These are phyloP conservation scores for Colletotrichum viniferum DNA, from an alignment of 2,329 filamentous ascomycete species.

Conservation along the genomic window DNA sequence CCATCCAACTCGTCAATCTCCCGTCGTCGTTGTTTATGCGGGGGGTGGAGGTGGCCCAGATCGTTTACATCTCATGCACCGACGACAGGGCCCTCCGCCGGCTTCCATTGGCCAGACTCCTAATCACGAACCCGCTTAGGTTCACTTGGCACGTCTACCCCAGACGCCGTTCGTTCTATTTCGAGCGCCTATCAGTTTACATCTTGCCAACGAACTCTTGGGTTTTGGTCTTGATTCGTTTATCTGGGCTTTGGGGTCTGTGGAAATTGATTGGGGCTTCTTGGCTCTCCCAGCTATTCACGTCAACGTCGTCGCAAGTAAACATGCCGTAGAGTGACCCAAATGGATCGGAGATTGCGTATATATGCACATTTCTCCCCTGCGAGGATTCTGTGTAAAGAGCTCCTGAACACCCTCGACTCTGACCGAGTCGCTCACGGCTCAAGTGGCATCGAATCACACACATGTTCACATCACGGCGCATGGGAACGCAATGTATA, in stretches of 20 bases:
- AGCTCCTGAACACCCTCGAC: not conserved
- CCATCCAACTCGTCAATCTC: not conserved
- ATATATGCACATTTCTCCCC: constrained; percentile 3
- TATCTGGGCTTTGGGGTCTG: not conserved
- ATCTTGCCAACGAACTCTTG: not conserved
- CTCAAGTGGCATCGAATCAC: not conserved
- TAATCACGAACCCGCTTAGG: not conserved
- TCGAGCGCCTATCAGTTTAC: not conserved
- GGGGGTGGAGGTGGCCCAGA: not conserved
- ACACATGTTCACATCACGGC: not conserved
- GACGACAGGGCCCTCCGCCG: not conserved
- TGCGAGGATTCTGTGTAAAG: not conserved
- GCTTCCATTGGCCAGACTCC: not conserved
- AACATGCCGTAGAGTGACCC: not conserved
- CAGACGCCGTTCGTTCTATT: not conserved
- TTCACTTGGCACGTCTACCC: not conserved
- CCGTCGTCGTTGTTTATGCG: not conserved
- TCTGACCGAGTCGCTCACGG: not conserved
- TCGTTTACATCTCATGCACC: not conserved
- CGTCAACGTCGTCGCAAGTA: not conserved
- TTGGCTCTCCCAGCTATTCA: not conserved
- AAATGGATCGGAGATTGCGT: not conserved
- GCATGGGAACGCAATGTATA: not conserved
- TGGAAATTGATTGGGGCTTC: not conserved
- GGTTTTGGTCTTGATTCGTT: not conserved